Evolutionary conservation across 2,329 filamentous ascomycete genomes (phyloP), one percentile per base, ranked within the genome.

Genomic region (Colletotrichum tamarilloi): DNA sequence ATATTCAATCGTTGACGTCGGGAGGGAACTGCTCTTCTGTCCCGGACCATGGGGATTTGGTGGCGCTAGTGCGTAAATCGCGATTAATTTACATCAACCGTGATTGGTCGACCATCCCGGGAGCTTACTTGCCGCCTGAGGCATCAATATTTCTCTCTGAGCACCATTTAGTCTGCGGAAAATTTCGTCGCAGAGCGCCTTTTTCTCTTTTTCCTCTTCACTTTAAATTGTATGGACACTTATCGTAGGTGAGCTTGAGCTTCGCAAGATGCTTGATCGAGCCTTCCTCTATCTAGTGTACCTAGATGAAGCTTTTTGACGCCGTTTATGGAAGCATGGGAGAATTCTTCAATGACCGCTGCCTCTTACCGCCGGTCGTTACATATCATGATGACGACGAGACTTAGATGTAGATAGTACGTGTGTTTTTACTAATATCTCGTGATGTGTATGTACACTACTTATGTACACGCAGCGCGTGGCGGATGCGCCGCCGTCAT

Each of bases 341-440:
- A 92, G 89, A 89, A 86, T 82, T 83, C 84, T 86, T 90, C 87
- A 78, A 86, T 90, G 90, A 90, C 84, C 87, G 85, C 77, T 88
- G 88, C 88, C 88, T 91, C 91, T 92, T 92, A 93, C 91, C 91
- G 91, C 89, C 91, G 90, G 90, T 90, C 87, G 91, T 91, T 85
- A 92, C 91, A 92, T 90, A 62, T 56, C 22, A 59, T 68, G 53
- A 46, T 74, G 24, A 63, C n/a, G 52, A 73, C 14, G 11, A n/a
- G 8, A 35, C 6, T n/a, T 57, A 14, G 42, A 24, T 24, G 30
- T 26, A 59, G 38, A 66, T n/a, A 42, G 12, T 32, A 62, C 5
- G 38, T 53, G 4, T 52, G 26, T 7, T 66, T 60, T 57, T 56
- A 28, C 56, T 35, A 22, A 28, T 56, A 24, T 53, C 26, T 59